Base-by-base conservation (phyloP, 177 flowering plant species). In the Vitis hybrid region DNA sequence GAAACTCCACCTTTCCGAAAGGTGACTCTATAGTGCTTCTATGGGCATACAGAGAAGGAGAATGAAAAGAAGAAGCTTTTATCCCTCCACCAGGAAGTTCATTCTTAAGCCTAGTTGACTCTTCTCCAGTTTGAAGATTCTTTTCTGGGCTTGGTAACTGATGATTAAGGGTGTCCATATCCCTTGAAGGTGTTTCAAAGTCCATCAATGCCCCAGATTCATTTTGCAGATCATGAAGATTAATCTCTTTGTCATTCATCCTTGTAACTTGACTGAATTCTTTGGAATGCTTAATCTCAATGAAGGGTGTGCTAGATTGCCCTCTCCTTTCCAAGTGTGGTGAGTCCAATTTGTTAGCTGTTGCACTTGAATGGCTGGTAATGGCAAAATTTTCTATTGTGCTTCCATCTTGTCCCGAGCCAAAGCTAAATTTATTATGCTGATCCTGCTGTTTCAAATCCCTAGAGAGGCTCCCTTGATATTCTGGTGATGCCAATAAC, bases 1-100 rank as follows among this genome's bases (percentile, higher is more conserved):
- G 68, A 54, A 66, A 64, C 46, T 51, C 2, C 18, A 87, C 87
- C 88, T 82, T 82, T 18, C 46, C 70, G 66, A 72, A 66, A 9
- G 62, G 63, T 56, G 73, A 56, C 67, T 71, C 76, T 32, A 40
- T 63, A 21, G 50, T 48, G 12, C 68, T 73, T 70, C 70, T 59
- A 27, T 11, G 35, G 30, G 50, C 50, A 75, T 59, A 18, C 49
- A 81, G 64, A 64, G 78, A 79, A 70, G 75, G 75, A 58, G 73
- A 73, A 60, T 35, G 75, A 59, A 21, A 24, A 40, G 55, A 32
- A 67, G 72, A 49, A 35, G 64, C 48, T 40, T 64, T 51, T 32
- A 10, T 70, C 1, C 50, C 69, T 69, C 24, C 73, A 9, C 27
- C 72, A 62, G 63, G 49, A 68, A 77, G 48, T 48, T 62, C 76